These are phyloP conservation scores for Metschnikowia vanudenii DNA, from an alignment of 805 yeast genomes.

Conservation along the genomic window DNA sequence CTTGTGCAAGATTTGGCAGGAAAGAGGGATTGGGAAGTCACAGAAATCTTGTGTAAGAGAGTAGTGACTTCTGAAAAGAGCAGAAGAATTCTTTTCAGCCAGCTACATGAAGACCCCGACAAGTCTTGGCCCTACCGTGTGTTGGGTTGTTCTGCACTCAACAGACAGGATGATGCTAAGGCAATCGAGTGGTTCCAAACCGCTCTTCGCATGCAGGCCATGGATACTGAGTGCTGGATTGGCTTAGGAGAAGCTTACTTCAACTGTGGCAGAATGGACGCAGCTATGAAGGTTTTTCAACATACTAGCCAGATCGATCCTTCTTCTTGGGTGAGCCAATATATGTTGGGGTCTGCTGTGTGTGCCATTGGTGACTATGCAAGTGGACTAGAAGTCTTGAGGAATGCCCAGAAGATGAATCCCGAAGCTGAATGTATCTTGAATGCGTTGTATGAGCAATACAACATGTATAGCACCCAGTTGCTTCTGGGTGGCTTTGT, in stretches of 20 bases:
- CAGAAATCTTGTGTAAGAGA: slow-evolving; percentile 67
- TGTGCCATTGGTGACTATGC: slow-evolving; percentile 65
- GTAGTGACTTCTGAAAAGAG: slow-evolving; percentile 65
- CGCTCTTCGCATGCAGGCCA: slow-evolving; percentile 66
- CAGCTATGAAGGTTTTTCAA: slow-evolving; percentile 78
- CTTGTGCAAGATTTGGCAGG: slow-evolving; percentile 69
- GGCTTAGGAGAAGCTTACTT: slow-evolving; percentile 97
- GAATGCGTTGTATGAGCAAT: slow-evolving; percentile 55
- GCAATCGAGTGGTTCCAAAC: slow-evolving; percentile 90
- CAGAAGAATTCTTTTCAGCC: slow-evolving; percentile 41
- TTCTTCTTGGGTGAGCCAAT: slow-evolving; percentile 58
- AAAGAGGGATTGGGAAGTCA: slow-evolving; percentile 78
- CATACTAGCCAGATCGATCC: slow-evolving; percentile 58
- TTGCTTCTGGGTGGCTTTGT: slow-evolving; percentile 60
- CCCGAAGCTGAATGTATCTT: slow-evolving; percentile 51
- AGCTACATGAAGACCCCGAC: slow-evolving; percentile 31
- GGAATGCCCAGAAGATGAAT: slow-evolving; percentile 37
- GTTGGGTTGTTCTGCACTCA: slow-evolving; percentile 74
- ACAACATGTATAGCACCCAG: slow-evolving; percentile 52
- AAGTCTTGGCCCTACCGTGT: slow-evolving; percentile 87
- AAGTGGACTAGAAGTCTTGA: slow-evolving; percentile 52
- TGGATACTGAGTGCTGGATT: slow-evolving; percentile 81
- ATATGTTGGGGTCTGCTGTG: slow-evolving; percentile 64
- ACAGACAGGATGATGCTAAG: slow-evolving; percentile 64
- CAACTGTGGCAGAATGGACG: slow-evolving; percentile 80